Percentiles rank a stretch among this genome's conserved stretches.
These are phyloP conservation scores for Schizosaccharomyces japonicus DNA, from an alignment of 805 yeast genomes.

Conservation along the genomic window DNA sequence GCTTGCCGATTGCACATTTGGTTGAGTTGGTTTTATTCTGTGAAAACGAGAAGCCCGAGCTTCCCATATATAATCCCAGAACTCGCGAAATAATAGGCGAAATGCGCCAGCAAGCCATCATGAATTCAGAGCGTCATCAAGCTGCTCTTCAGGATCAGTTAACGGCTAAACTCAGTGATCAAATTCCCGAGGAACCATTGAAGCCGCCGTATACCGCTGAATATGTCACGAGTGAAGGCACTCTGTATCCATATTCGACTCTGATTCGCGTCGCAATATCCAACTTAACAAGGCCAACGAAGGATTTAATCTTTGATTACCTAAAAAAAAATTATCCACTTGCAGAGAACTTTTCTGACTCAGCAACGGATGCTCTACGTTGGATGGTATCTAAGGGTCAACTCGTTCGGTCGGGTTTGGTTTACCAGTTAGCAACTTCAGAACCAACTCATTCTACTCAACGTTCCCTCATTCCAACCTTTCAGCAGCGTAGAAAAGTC, in stretches of 20 bases:
- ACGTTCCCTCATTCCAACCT: background rate
- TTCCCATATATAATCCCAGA: slow-evolving; percentile 20
- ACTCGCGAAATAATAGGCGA: slow-evolving; percentile 13
- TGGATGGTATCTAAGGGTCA: slow-evolving; percentile 1
- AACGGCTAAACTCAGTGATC: background rate
- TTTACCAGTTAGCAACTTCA: background rate
- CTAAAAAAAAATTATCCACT: background rate
- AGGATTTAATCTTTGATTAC: background rate
- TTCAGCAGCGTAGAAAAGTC: background rate
- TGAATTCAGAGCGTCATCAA: background rate
- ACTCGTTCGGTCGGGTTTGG: background rate
- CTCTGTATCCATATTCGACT: slow-evolving; percentile 10
- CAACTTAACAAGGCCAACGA: background rate
- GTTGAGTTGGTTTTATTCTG: slow-evolving; percentile 19
- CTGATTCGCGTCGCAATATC: background rate
- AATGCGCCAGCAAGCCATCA: background rate
- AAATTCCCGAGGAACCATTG: background rate
- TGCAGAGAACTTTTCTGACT: background rate
- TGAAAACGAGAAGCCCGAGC: slow-evolving; percentile 17
- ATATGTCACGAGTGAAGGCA: slow-evolving; percentile 14
- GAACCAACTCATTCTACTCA: background rate
- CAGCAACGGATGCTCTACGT: background rate
- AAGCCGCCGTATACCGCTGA: slow-evolving; percentile 9
- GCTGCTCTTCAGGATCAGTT: background rate
- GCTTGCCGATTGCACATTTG: slow-evolving; percentile 19